Evolutionary conservation across 1,284 basidiomycete species (phyloP).

Genomic region (Marasmius oreades): DNA sequence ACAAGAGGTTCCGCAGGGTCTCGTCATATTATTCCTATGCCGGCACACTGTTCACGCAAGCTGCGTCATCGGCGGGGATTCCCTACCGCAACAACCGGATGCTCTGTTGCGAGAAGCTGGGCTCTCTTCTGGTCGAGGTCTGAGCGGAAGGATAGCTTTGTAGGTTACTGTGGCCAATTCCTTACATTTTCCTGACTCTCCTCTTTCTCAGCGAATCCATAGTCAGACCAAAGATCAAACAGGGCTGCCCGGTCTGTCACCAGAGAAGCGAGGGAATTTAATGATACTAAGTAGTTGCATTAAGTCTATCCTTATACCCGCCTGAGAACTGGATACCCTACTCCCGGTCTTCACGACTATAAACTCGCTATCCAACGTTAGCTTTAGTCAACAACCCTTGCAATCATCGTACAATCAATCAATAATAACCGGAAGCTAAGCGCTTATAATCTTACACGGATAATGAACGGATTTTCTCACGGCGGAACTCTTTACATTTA

Average conservation of each 20-base stretch:
- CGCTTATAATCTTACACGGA: too few relatives aligned
- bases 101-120: constrained; percentile 39
- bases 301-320: too few relatives aligned
- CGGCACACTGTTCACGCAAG: constrained; percentile 81
- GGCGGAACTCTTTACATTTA: neutral
- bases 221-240: constrained; percentile 57
- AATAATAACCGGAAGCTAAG: too few relatives aligned
- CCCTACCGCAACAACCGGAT: constrained; percentile 50
- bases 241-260: constrained; percentile 77
- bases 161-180: constrained; percentile 34
- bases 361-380: too few relatives aligned
- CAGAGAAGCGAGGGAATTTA: constrained; percentile 45
- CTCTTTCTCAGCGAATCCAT: constrained; percentile 56
- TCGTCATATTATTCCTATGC: constrained; percentile 80
- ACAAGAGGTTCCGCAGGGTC: constrained; percentile 53
- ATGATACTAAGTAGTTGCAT: neutral
- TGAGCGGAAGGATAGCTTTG: constrained; percentile 73
- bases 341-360: too few relatives aligned
- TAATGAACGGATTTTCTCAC: neutral
- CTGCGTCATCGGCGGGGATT: constrained; percentile 58
- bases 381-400: too few relatives aligned
- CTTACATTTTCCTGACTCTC: neutral
- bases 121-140: constrained; percentile 37
- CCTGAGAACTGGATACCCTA: too few relatives aligned
- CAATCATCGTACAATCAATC: too few relatives aligned